phyloP scores from a whole-genome alignment of 257 asterid species.

The Salvia rosmarinus region DNA sequence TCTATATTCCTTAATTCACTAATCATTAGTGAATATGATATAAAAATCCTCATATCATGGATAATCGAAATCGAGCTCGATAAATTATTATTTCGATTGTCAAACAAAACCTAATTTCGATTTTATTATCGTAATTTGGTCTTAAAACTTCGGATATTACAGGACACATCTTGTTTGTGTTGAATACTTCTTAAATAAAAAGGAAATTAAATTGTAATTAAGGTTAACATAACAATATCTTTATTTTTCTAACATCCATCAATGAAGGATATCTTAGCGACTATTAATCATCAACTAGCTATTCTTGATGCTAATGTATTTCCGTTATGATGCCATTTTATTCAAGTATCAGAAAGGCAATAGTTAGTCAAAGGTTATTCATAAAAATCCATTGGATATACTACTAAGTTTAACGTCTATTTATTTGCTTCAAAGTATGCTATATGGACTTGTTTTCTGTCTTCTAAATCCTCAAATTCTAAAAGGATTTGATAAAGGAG shows the following conservation, averaged over 20 bases:
- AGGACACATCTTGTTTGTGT: conserved; percentile 20
- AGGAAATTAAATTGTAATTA: conserved; percentile 2
- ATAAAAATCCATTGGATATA: not conserved
- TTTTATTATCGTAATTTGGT: no score
- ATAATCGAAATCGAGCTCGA: no score
- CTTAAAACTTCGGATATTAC: no score
- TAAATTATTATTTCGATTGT: no score
- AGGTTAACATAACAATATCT: not conserved
- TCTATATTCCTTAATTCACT: no score
- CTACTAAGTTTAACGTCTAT: not conserved
- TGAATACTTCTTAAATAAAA: not conserved
- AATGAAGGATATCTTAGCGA: not conserved
- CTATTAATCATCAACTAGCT: not conserved
- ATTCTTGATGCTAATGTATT: not conserved
- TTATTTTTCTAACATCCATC: not conserved
- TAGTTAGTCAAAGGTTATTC: not conserved
- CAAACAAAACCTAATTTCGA: no score
- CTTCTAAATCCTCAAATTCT: conserved; percentile 2
- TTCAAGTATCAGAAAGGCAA: not conserved
- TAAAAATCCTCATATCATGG: no score
- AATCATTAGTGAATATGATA: no score
- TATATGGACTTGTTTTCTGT: conserved; percentile 8
- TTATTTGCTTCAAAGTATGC: not conserved
- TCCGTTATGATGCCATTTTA: not conserved
- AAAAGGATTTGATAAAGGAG: not conserved